Percentiles rank a stretch among this genome's conserved stretches.
Conservation (phyloP, 1,139 yeast genomes). For the Lodderomyces theae region DNA sequence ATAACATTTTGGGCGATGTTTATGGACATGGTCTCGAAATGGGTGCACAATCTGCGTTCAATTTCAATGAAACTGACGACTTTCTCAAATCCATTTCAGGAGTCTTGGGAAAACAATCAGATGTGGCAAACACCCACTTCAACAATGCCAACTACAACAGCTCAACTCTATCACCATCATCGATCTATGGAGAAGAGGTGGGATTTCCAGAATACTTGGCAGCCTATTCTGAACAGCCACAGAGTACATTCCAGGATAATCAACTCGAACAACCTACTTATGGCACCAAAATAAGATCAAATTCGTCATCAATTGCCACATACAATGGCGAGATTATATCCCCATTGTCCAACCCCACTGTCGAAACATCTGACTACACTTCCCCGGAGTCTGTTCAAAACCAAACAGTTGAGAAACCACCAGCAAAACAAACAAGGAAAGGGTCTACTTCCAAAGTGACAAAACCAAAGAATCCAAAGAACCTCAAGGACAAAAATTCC, state of each 20-base stretch:
- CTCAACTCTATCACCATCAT: conserved; percentile 12
- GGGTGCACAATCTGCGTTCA: conserved; percentile 16
- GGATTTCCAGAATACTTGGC: conserved; percentile 5
- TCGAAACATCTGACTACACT: conserved; percentile 29
- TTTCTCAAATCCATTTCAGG: conserved; percentile 35
- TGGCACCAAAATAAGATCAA: conserved; percentile 10
- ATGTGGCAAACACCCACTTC: background rate
- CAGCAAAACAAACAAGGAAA: conserved; percentile 4
- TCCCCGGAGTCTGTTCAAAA: conserved; percentile 28
- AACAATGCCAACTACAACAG: conserved; percentile 6
- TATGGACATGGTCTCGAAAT: conserved; percentile 2
- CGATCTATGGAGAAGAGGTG: conserved; percentile 13
- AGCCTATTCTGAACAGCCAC: conserved; percentile 5
- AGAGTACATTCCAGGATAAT: conserved; percentile 3
- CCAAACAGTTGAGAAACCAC: conserved; percentile 8
- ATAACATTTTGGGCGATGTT: background rate
- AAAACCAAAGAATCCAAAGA: conserved; percentile 36
- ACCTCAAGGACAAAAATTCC: conserved; percentile 56
- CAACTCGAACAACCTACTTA: conserved; percentile 2
- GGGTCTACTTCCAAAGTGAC: conserved; percentile 17
- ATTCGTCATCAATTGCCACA: conserved; percentile 12
- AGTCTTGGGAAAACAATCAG: conserved; percentile 12
- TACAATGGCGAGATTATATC: conserved; percentile 17
- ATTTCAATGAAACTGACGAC: conserved; percentile 36
- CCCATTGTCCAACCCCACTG: conserved; percentile 28